A percentile compares a stretch with the other conserved stretches of the same genome.
Evolutionary conservation across 1,139 yeast species (phyloP).

Genomic region (Hyphopichia pseudoburtonii): DNA sequence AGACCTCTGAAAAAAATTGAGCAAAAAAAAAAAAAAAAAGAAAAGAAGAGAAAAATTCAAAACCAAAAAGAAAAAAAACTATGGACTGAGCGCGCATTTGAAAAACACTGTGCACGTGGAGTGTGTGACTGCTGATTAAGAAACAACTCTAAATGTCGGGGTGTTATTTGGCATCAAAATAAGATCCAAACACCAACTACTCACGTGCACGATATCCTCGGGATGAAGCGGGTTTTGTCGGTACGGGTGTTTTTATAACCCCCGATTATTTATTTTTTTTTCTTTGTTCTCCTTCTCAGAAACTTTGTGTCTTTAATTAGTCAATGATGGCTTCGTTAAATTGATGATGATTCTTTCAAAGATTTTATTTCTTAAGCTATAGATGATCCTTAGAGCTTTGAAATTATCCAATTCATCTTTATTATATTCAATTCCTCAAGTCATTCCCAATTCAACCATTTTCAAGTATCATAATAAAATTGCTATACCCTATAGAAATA

Average conservation of each 20-base stretch:
- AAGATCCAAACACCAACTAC: too few relatives aligned
- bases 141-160: too few relatives aligned
- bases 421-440: not conserved
- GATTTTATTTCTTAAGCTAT: too few relatives aligned
- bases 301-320: not conserved
- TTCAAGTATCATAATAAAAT: too few relatives aligned
- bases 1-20: too few relatives aligned
- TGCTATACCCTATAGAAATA: not conserved
- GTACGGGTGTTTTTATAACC: not conserved
- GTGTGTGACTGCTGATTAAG: not conserved
- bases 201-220: too few relatives aligned
- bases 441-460: not conserved
- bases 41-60: not conserved
- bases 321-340: not conserved
- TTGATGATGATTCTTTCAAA: not conserved
- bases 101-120: too few relatives aligned
- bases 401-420: too few relatives aligned
- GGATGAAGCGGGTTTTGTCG: not conserved
- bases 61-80: not conserved
- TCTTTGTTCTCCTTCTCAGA: not conserved
- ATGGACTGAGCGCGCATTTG: not conserved
- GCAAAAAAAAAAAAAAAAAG: not conserved
- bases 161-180: too few relatives aligned
- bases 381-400: too few relatives aligned
- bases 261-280: not conserved